Evolutionary conservation across 495 filamentous ascomycete genomes (phyloP).

Genomic region (Xylaria curta): DNA sequence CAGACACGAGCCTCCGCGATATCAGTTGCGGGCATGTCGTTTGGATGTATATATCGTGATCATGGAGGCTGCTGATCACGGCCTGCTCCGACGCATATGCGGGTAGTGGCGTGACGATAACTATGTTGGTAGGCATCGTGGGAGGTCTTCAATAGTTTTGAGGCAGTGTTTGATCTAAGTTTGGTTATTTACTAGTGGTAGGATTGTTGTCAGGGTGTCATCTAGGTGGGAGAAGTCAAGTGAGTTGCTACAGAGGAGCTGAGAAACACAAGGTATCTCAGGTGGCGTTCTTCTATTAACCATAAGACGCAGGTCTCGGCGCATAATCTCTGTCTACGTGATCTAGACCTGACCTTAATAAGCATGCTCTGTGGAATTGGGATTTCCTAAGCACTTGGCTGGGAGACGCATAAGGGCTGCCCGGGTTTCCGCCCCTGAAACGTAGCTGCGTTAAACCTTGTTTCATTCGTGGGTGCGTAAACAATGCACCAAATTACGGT

Average conservation of each 20-base stretch:
- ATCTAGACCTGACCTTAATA: neutral
- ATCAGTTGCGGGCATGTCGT: conserved; percentile 46
- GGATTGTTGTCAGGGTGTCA: neutral
- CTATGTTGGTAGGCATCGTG: conserved; percentile 28
- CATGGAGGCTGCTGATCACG: conserved; percentile 65
- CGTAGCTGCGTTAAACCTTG: neutral
- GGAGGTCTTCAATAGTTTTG: neutral
- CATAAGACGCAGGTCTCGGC: neutral
- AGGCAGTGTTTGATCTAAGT: neutral
- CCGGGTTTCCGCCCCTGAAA: neutral
- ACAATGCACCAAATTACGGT: neutral
- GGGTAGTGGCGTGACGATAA: conserved; percentile 63
- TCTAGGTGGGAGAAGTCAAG: neutral
- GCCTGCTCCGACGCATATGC: conserved; percentile 56
- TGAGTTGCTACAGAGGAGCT: neutral
- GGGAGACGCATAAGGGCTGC: neutral
- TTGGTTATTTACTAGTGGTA: neutral
- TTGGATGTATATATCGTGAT: conserved; percentile 53
- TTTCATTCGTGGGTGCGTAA: neutral
- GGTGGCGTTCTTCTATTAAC: neutral
- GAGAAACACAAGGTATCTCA: neutral
- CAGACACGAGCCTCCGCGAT: conserved; percentile 33
- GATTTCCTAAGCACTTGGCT: too few species aligned
- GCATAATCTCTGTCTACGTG: neutral
- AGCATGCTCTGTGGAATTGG: neutral